Base-by-base conservation (phyloP, 352 stramenopile genomes). In the Globisporangium paddicum region DNA sequence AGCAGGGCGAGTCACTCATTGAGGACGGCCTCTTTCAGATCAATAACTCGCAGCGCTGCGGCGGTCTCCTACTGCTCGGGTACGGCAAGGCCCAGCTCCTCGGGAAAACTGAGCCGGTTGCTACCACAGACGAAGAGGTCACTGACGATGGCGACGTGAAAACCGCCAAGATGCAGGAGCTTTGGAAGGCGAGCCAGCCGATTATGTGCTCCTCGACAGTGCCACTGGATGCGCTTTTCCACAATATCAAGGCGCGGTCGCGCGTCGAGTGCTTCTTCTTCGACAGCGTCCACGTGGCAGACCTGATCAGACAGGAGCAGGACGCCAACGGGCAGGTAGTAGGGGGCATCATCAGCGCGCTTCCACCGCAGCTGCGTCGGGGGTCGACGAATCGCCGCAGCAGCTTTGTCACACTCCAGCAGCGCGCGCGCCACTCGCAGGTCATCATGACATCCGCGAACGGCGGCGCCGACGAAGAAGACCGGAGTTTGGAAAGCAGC, bases 221-320 rank as follows among this genome's bases (percentile, higher is more conserved):
- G 30, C 55, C 60, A 3, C 62, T 71, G 7, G 56, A 67, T 3
- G 35, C 63, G 19, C 38, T 6, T 23, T 72, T 72, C 21, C 25
- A 63, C n/a, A 67, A 73, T 42, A 41, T 78, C 32, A 63, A 78
- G 58, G 79, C 79, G 10, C 55, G 66, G 2, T 75, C 71, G 11
- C 65, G 61, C 9, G 75, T 83, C 14, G 75, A 86, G 46, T 89
- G 79, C 26, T 87, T 80, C 52, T 87, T 76, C 56, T 62, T 89
- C 16, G 77, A 85, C 23, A 49, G 55, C 0, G 46, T 5, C 2
- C 64, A 80, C 67, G 44, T 84, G 49, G 56, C 51, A 5, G 56
- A 68, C 30, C 30, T 53, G 21, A 52, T 66, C 13, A 40, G 21
- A n/a, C 38, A 47, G 5, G 6, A 42, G 2, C 14, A 62, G 30